Conservation (phyloP, 768 basidiomycete species). For the Obba rivulosa region DNA sequence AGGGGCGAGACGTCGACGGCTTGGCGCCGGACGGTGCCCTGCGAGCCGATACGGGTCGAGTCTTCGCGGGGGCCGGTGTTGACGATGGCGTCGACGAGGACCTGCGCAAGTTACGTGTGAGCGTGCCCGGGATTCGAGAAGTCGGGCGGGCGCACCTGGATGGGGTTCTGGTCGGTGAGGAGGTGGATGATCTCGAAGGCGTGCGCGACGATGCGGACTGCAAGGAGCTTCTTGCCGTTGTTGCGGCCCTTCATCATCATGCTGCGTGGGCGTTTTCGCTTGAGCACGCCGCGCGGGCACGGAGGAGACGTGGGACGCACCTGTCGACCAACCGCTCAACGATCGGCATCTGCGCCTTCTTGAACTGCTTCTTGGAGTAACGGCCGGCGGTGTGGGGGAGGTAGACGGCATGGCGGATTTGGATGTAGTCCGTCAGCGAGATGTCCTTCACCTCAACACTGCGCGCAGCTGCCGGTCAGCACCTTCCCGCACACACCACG, state of each 20-base stretch:
- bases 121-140: neutral
- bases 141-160: slow-evolving; percentile 62
- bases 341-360: slow-evolving; percentile 99
- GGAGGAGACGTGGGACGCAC: slow-evolving; percentile 38
- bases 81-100: slow-evolving; percentile 96
- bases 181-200: slow-evolving; percentile 99
- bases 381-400: slow-evolving; percentile 98
- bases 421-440: slow-evolving; percentile 98
- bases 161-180: slow-evolving; percentile 99
- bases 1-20: slow-evolving; percentile 99
- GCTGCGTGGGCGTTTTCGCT: slow-evolving; percentile 33
- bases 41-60: slow-evolving; percentile 98
- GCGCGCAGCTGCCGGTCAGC: slow-evolving; percentile 4
- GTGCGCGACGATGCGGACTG: slow-evolving; percentile 98
- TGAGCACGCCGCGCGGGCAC: neutral
- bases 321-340: slow-evolving; percentile 98
- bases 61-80: slow-evolving; percentile 99
- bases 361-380: slow-evolving; percentile 99
- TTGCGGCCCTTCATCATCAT: slow-evolving; percentile 99
- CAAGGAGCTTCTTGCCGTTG: slow-evolving; percentile 99
- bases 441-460: slow-evolving; percentile 99
- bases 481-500: neutral
- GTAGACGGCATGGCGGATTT: slow-evolving; percentile 96
- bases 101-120: slow-evolving; percentile 35
- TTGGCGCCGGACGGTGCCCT: slow-evolving; percentile 99